Percentiles rank a stretch among this genome's conserved stretches.
These are phyloP conservation scores for Amanita exitialis DNA, from an alignment of 768 basidiomycete genomes.

Conservation along the genomic window DNA sequence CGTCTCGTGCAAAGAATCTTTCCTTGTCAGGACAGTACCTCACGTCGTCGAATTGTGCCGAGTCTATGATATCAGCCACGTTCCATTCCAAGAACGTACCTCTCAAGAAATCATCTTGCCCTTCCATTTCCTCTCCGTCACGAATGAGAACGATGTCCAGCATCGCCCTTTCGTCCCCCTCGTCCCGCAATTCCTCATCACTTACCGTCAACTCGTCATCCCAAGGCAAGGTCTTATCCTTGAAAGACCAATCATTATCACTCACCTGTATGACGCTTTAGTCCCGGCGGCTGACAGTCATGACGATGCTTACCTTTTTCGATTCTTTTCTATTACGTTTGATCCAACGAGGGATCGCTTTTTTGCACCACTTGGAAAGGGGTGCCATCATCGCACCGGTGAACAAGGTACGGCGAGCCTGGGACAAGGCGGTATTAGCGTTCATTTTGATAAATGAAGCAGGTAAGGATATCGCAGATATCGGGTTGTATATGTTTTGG, in stretches of 20 bases:
- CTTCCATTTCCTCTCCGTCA: too few species aligned
- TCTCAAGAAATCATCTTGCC: too few species aligned
- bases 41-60: neutral
- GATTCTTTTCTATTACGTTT: neutral
- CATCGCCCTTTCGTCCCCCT: neutral
- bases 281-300: neutral
- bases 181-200: neutral
- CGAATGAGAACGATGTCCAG: neutral
- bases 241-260: neutral
- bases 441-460: neutral
- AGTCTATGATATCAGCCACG: neutral
- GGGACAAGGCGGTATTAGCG: neutral
- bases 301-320: neutral
- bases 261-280: neutral
- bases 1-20: neutral
- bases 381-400: neutral
- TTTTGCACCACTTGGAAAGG: neutral
- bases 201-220: neutral
- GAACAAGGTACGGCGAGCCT: neutral
- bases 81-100: too few species aligned
- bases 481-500: neutral
- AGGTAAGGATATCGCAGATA: neutral
- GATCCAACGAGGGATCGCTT: neutral
- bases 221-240: neutral
- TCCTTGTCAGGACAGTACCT: neutral